Evolutionary conservation across 192 early-diverging fungal species (phyloP), one percentile per base, ranked within the genome.

Genomic region (Dimargaris verticillata): DNA sequence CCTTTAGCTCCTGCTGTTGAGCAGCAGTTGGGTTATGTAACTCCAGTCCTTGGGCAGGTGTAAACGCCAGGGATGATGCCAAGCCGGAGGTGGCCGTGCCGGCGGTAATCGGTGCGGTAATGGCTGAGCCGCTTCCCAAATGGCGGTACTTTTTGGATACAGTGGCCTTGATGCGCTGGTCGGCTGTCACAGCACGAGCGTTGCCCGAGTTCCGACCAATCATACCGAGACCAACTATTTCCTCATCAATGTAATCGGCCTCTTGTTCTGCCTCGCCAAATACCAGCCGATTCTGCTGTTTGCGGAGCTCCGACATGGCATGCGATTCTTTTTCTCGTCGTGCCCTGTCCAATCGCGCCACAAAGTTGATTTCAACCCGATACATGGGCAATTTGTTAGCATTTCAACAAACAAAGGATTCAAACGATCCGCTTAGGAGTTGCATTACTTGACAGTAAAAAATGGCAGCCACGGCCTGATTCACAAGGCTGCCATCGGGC

Each of bases 251-350:
- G 25, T 77, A 79, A 61, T 85, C 83, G 13, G 88, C 72, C 69
- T 99, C 93, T 22, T 92, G 85, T 69, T 99, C 93, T 29, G 86
- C 83, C 38, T 80, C 83, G 59, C 91, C 91, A 80, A 99, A 99
- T 57, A 78, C 79, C 72, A 97, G 82, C 5, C 96, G 76, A 69
- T 99, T 95, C 62, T 85, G 80, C 18, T 88, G 86, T 62, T 92
- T 88, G 51, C 86, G 82, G 45, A 97, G 78, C 69, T 97, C 96
- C 0, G 93, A 88, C 53, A 82, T 66, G 26, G 85, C 85, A 68
- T 83, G 81, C 10, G 82, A 74, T 67, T 97, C 92, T 69, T 92
- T 92, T 38, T 76, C 75, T 67, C 79, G 81, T 28, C 93, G 80
- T 15, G 84, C 86, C 63, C 92, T 84, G 9, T 2, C 17, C 2